phyloP scores from a whole-genome alignment of 1,284 basidiomycete genomes.

The Coniferiporia sulphurascens region DNA sequence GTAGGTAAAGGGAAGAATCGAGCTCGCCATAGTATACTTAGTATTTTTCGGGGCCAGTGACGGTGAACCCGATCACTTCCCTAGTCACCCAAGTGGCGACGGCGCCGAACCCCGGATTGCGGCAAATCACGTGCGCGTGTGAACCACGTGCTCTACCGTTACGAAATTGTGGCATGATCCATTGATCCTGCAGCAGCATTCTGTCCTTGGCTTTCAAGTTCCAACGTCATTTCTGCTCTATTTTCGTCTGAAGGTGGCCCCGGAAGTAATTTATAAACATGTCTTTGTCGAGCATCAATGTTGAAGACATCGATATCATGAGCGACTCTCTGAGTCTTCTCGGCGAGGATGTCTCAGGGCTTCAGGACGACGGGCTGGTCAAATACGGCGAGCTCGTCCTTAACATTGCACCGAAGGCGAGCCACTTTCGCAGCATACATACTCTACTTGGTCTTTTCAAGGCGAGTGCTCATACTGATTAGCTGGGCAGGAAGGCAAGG shows the following conservation, averaged over 20 bases:
- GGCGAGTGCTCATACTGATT: conserved; percentile 3
- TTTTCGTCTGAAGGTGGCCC: background rate
- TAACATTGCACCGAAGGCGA: conserved; percentile 51
- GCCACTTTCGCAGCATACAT: conserved; percentile 15
- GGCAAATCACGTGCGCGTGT: no score
- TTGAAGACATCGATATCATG: conserved; percentile 34
- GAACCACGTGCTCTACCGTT: no score
- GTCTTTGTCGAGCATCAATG: conserved; percentile 8
- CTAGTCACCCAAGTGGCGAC: no score
- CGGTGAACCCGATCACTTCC: no score
- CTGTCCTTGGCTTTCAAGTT: no score
- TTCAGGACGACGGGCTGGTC: conserved; percentile 30
- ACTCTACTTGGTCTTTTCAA: background rate
- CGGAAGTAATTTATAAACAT: background rate
- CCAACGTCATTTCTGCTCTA: no score
- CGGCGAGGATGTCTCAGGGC: conserved; percentile 21
- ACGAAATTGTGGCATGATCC: no score
- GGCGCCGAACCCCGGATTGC: no score
- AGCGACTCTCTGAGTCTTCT: conserved; percentile 42
- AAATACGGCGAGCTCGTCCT: conserved; percentile 45
- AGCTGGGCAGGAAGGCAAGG: conserved; percentile 51
- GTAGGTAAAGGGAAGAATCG: no score
- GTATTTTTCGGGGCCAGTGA: no score
- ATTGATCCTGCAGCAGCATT: no score
- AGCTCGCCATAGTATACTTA: no score